Evolutionary conservation across 2,329 filamentous ascomycete species (phyloP), one percentile per base, ranked within the genome.

Genomic region (Talaromyces islandicus): DNA sequence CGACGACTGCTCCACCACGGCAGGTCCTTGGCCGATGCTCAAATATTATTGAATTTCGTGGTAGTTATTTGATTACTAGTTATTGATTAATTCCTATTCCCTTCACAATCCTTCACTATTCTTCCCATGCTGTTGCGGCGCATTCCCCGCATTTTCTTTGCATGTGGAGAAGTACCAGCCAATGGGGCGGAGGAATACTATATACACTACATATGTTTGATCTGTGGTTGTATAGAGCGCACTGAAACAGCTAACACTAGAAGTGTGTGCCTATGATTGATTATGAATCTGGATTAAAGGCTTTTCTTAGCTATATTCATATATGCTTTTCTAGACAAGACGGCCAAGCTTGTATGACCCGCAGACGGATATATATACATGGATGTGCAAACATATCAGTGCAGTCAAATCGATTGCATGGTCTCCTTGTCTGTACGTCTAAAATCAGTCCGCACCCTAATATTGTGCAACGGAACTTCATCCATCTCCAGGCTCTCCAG

Each of bases 401-500:
- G 2, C 29, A 30, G 10, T 10, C 29, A 7, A 0, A 27, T 27
- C 6, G 3, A 6, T 27, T 6, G 32, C 14, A n/a, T 3, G 17
- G 17, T 7, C 43, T 68, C 51, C 19, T 52, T 57, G 14, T 38
- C 56, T 38, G 7, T 41, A 46, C 56, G 63, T 21, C 59, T 56
- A 56, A 65, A 65, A 6, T 66, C 65, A 38, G 58, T 64, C n/a
- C 64, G 62, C 38, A 67, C 63, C 3, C 64, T 60, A 17, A 67
- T 67, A n/a, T 59, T 62, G 56, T 63, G 60, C 61, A 67, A 48
- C 0, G 65, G 64, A 63, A 67, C 60, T 32, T 67, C 63, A 61
- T 67, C 65, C 30, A 35, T 55, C 24, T 56, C 63, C 46, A 63
- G 48, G 25, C 57, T 56, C 52, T 63, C 59, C 14, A 55, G 24